Percentiles rank a stretch among this genome's conserved stretches.
phyloP scores from a whole-genome alignment of 1,284 basidiomycete genomes.

The Cutaneotrichosporon dermatis region DNA sequence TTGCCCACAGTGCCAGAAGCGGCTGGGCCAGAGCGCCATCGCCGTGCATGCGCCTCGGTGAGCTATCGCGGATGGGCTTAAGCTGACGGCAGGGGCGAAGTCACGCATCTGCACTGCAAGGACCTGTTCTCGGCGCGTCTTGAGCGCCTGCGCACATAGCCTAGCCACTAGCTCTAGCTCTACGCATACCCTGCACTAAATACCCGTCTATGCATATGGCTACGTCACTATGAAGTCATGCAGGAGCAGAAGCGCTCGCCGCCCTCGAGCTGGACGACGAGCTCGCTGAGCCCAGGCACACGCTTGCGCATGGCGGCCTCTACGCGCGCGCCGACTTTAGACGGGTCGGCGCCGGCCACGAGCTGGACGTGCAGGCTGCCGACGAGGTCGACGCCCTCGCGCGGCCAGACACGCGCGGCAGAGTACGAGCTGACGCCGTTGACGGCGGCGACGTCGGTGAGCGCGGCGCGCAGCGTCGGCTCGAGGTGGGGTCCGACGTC shows the following conservation, averaged over 20 bases:
- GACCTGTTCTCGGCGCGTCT: slow-evolving; percentile 62
- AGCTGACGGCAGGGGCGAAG: slow-evolving; percentile 58
- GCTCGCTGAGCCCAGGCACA: slow-evolving; percentile 74
- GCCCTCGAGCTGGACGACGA: slow-evolving; percentile 76
- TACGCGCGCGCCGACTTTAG: slow-evolving; percentile 69
- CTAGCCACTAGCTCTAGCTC: too few relatives aligned
- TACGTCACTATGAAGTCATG: slow-evolving; percentile 49
- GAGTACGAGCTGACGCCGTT: slow-evolving; percentile 78
- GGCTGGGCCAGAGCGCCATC: slow-evolving; percentile 88
- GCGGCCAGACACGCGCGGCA: slow-evolving; percentile 89
- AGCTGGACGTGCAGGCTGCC: slow-evolving; percentile 34
- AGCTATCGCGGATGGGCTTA: not conserved
- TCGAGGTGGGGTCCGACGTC: slow-evolving; percentile 72
- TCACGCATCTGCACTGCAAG: slow-evolving; percentile 89
- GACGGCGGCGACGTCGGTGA: slow-evolving; percentile 66
- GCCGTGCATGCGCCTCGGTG: slow-evolving; percentile 78
- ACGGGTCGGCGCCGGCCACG: slow-evolving; percentile 51
- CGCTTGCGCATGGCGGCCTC: slow-evolving; percentile 63
- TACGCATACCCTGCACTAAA: slow-evolving; percentile 1
- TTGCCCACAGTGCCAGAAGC: slow-evolving; percentile 92
- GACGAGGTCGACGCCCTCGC: slow-evolving; percentile 76
- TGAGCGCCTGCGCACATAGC: slow-evolving; percentile 18
- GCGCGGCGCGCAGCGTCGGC: slow-evolving; percentile 62
- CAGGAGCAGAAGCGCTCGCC: slow-evolving; percentile 48
- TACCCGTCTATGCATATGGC: slow-evolving; percentile 3